Evolutionary conservation across 805 yeast genomes (phyloP), one percentile per base, ranked within the genome.

Genomic region (Myxozyma kluyveri): DNA sequence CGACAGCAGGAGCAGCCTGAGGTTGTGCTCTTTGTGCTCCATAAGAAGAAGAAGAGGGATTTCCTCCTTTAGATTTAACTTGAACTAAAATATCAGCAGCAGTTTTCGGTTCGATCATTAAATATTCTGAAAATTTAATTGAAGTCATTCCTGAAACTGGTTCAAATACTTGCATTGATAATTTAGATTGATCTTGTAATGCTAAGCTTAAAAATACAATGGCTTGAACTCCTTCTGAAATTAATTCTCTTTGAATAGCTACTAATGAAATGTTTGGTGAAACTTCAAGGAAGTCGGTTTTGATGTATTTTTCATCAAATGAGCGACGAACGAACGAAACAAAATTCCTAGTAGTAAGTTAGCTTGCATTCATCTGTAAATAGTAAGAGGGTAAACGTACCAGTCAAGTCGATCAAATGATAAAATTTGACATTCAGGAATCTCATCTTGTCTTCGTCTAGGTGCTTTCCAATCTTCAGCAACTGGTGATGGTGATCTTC

Each of bases 91-190:
- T 68, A 43, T 80, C 81, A 12, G 83, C 76, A 0, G 90, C 90
- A 40, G 80, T 84, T 35, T 80, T 79, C 7, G 81, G 71, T 2
- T 82, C 81, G n/a, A 88, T 74, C 42, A 79, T 78, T 2, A 84
- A 76, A 63, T 88, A 89, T 64, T 89, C 59, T 54, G 29, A 2
- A 66, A 85, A 90, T 21, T 63, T 50, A 18, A 64, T 64, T 59
- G 81, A 81, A 7, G 87, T 80, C 14, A 86, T 86, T 5, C 89
- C 90, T 61, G 81, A 84, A 0, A 79, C 68, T 37, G 75, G 76
- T 62, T 86, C 86, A 65, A 85, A 90, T 1, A 85, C 77, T 66
- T 84, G 90, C 12, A 87, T 71, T 62, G 86, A 88, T 21, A 88
- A 76, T 41, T 72, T 72, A 24, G 72, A 72, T 18, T 56, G 45